Base-by-base conservation (phyloP, 371 early-diverging fungal species). In the Lichtheimia ornata region DNA sequence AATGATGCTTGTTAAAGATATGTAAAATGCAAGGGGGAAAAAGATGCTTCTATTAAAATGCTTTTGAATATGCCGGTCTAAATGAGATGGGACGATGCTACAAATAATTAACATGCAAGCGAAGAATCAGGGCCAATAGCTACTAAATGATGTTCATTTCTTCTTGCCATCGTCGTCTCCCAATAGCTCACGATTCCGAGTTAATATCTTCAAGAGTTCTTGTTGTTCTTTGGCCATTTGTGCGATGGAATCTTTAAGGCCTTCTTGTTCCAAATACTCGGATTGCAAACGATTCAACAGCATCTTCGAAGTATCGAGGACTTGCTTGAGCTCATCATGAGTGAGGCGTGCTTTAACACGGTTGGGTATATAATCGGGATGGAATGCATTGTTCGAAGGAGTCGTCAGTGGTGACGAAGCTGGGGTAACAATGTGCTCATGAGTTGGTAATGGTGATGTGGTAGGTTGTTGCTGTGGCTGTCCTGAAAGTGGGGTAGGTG, bases 311-410 rank as follows among this genome's bases (percentile, higher is more conserved):
- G 67, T 63, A 50, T 78, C 68, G 13, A 78, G 54, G 12, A 78
- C 72, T 40, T 66, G 60, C 17, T 67, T 63, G 30, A 78, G 62
- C 43, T 72, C 73, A 18, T 59, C 55, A 42, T 74, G 27, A 14
- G 71, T 63, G 1, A 78, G 60, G 13, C 75, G 56, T 27, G 69
- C 73, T 40, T 74, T 70, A 11, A 73, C 66, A 22, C 65, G 61
- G 42, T 69, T 64, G 5, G 78, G 78, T 43, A 78, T 74, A 59
- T 69, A 67, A 40, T 68, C 66, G 9, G 78, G 73, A 54, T 78
- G 69, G 45, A 78, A 78, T 5, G 73, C 73, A 61, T 78, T 78
- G 47, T 78, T 78, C 3, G 78, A 78, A 40, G 64, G 62, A 22
- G 75, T 64, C 42, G 78, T 78, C 20, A 74, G 43, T n/a, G 78